A percentile compares a stretch with the other conserved stretches of the same genome.
These are phyloP conservation scores for Acer saccharum DNA, from an alignment of 345 rosid genomes.

Conservation along the genomic window DNA sequence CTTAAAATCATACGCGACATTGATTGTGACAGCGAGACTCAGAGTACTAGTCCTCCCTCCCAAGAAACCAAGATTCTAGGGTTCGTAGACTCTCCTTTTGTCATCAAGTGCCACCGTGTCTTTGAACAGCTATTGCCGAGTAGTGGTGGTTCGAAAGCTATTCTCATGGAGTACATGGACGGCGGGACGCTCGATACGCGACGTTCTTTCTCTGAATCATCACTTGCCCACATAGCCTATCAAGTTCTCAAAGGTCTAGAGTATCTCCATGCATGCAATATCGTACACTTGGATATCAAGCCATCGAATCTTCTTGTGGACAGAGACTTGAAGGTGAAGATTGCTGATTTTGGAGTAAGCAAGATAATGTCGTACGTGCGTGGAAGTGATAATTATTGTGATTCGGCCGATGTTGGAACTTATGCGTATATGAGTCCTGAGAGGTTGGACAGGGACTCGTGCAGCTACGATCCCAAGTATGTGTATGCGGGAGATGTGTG, in stretches of 20 bases:
- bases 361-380: neutral
- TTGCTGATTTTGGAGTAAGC: slow-evolving; percentile 25
- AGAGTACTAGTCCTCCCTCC: neutral
- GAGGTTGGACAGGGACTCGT: slow-evolving; percentile 17
- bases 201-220: slow-evolving; percentile 17
- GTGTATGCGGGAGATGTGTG: slow-evolving; percentile 21
- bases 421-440: slow-evolving; percentile 28
- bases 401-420: neutral
- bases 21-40: too few species aligned
- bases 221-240: neutral
- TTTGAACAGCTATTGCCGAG: slow-evolving; percentile 2
- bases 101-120: slow-evolving; percentile 4
- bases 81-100: neutral
- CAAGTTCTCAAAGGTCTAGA: slow-evolving; percentile 19
- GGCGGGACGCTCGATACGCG: slow-evolving; percentile 10
- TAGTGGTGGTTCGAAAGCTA: neutral
- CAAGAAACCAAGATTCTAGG: neutral
- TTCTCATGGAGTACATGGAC: slow-evolving; percentile 29
- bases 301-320: slow-evolving; percentile 23
- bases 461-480: neutral
- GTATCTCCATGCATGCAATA: slow-evolving; percentile 15
- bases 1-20: neutral
- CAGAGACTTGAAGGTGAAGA: slow-evolving; percentile 16
- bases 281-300: slow-evolving; percentile 23
- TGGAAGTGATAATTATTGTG: neutral